Percentiles rank a stretch among this genome's conserved stretches.
Conservation (phyloP, 106 monocot species). For the Agapanthus africanus region DNA sequence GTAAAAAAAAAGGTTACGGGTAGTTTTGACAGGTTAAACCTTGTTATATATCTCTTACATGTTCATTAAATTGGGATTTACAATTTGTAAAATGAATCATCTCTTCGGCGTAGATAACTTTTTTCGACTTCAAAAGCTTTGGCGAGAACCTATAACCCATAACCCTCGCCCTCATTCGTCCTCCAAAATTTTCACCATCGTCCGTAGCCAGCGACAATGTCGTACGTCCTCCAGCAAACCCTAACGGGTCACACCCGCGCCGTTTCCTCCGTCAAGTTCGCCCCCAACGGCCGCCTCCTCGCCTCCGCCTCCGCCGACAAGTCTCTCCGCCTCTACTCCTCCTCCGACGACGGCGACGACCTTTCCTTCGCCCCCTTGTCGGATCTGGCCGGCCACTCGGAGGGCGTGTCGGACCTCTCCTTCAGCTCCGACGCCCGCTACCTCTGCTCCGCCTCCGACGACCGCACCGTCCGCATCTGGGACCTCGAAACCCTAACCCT, state of each 20-base stretch:
- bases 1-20: too few relatives aligned
- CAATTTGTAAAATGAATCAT: too few relatives aligned
- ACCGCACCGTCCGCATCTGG: slow-evolving; percentile 50
- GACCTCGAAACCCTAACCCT: slow-evolving; percentile 23
- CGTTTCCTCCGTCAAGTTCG: background rate
- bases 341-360: background rate
- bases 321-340: background rate
- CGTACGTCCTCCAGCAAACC: background rate
- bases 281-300: background rate
- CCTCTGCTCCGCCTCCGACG: slow-evolving; percentile 52
- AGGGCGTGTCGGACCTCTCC: slow-evolving; percentile 47
- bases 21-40: too few relatives aligned
- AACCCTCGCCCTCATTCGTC: too few relatives aligned
- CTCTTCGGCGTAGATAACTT: too few relatives aligned
- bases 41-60: too few relatives aligned
- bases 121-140: too few relatives aligned
- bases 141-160: too few relatives aligned
- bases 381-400: slow-evolving; percentile 37
- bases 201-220: too few relatives aligned
- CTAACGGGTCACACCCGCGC: slow-evolving; percentile 20
- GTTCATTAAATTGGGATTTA: too few relatives aligned
- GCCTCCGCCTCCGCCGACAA: background rate
- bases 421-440: slow-evolving; percentile 46
- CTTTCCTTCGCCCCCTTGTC: slow-evolving; percentile 10
- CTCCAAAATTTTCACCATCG: too few relatives aligned